A percentile compares a stretch with the other conserved stretches of the same genome.
Evolutionary conservation across 1,284 basidiomycete species (phyloP).

Genomic region (Puccinia novopanici): DNA sequence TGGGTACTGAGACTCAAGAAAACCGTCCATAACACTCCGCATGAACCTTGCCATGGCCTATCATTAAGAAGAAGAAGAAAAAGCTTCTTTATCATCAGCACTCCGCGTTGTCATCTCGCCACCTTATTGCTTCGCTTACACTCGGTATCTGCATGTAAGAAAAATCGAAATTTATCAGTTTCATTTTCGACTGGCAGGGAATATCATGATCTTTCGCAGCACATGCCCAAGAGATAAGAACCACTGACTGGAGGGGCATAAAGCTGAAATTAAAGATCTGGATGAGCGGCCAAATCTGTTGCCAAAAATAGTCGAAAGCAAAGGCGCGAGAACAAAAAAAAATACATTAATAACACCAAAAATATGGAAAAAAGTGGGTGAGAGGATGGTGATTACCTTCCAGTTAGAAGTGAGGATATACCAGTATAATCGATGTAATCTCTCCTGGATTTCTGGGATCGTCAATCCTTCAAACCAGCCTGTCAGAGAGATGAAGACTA

Average conservation of each 20-base stretch:
- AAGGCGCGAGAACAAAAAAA: too few relatives aligned
- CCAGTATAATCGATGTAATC: constrained; percentile 31
- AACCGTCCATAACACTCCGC: constrained; percentile 43
- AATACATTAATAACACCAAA: neutral
- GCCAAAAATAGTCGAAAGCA: neutral
- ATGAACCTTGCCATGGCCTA: constrained; percentile 39
- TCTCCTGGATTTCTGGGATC: constrained; percentile 29
- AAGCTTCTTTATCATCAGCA: too few relatives aligned
- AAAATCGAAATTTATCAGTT: too few relatives aligned
- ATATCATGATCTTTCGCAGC: neutral
- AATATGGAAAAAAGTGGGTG: too few relatives aligned
- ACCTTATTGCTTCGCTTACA: constrained; percentile 17
- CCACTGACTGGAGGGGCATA: constrained; percentile 39
- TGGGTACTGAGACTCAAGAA: constrained; percentile 44
- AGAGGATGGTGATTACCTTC: constrained; percentile 14
- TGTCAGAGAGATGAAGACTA: constrained; percentile 38
- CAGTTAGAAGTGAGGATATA: constrained; percentile 31
- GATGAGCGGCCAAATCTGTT: constrained; percentile 42
- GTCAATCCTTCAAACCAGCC: constrained; percentile 40
- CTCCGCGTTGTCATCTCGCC: neutral
- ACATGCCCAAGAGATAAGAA: neutral
- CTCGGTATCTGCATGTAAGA: constrained; percentile 21
- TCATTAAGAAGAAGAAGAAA: too few relatives aligned
- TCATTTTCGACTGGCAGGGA: neutral
- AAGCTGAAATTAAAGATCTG: constrained; percentile 44